Conservation (phyloP, 2,329 filamentous ascomycete genomes). For the Microcyclospora pomicola region DNA sequence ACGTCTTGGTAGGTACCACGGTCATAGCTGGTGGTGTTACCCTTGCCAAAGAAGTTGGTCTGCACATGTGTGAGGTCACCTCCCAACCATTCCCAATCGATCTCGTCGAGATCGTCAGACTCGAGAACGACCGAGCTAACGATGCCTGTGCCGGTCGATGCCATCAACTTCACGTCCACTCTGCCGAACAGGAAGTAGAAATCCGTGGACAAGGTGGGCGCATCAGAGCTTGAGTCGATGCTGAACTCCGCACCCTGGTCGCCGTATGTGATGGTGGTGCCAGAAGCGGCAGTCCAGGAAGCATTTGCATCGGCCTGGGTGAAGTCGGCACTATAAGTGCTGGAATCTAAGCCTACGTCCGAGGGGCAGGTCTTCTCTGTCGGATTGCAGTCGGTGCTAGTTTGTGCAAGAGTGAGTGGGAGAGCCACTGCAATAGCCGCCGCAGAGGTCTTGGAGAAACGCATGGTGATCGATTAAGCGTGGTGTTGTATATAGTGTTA, state of each 20-base stretch:
- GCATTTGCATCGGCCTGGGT: conserved; percentile 46
- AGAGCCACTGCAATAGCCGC: conserved; percentile 25
- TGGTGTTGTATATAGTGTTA: no score
- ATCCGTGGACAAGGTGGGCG: conserved; percentile 62
- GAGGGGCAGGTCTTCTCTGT: conserved; percentile 54
- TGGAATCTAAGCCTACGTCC: conserved; percentile 55
- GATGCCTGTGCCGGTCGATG: conserved; percentile 78
- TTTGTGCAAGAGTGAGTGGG: conserved; percentile 51
- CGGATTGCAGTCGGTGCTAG: conserved; percentile 65
- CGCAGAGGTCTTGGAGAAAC: conserved; percentile 18
- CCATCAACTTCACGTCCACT: conserved; percentile 72
- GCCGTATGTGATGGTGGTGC: conserved; percentile 50
- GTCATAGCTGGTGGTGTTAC: conserved; percentile 56
- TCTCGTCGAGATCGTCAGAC: conserved; percentile 86
- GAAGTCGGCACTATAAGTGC: conserved; percentile 35
- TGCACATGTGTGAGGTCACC: conserved; percentile 53
- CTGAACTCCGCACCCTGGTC: conserved; percentile 55
- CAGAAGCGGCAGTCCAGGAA: conserved; percentile 47
- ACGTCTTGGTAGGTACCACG: conserved; percentile 52
- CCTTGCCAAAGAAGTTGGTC: conserved; percentile 66
- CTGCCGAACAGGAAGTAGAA: conserved; percentile 73
- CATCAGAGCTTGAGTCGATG: conserved; percentile 55
- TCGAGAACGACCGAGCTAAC: conserved; percentile 85
- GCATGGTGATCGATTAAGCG: conserved; percentile 14
- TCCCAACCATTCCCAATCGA: conserved; percentile 45